Conservation (phyloP, 2,329 filamentous ascomycete species). For the Westerdykella sp. region DNA sequence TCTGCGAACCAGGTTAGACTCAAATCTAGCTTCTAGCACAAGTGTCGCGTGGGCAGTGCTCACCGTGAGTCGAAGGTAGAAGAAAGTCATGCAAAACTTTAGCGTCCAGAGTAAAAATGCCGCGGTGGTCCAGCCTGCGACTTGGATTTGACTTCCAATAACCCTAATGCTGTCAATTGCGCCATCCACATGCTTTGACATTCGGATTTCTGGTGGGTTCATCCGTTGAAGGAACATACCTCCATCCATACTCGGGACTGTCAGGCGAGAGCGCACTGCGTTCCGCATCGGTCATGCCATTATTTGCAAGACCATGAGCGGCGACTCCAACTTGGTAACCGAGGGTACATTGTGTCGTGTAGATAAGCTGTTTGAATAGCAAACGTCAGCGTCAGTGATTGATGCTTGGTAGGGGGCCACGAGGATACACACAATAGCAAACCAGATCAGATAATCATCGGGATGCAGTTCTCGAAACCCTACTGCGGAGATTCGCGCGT, state of each 20-base stretch:
- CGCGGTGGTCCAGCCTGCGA: conserved; percentile 50
- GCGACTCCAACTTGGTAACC: conserved; percentile 46
- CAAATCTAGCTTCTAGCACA: too few relatives aligned
- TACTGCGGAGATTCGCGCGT: neutral
- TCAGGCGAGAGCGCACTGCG: conserved; percentile 5
- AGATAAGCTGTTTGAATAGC: conserved; percentile 38
- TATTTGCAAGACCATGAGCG: conserved; percentile 51
- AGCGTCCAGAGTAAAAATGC: conserved; percentile 47
- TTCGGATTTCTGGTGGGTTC: too few relatives aligned
- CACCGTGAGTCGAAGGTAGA: conserved; percentile 51
- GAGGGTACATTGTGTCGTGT: conserved; percentile 45
- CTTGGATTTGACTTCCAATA: conserved; percentile 47
- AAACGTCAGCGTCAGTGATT: neutral
- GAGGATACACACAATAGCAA: conserved; percentile 1
- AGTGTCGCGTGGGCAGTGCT: conserved; percentile 2
- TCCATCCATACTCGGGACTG: conserved; percentile 8
- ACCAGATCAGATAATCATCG: conserved; percentile 4
- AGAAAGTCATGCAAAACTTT: conserved; percentile 51
- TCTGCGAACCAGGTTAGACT: neutral
- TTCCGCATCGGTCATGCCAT: conserved; percentile 37
- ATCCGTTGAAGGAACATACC: neutral
- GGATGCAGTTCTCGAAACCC: neutral
- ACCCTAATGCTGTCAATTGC: conserved; percentile 27
- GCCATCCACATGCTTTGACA: neutral
- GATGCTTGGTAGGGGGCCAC: too few relatives aligned